Evolutionary conservation across 2,329 filamentous ascomycete species (phyloP).

Genomic region (Botrytis hyacinthi): DNA sequence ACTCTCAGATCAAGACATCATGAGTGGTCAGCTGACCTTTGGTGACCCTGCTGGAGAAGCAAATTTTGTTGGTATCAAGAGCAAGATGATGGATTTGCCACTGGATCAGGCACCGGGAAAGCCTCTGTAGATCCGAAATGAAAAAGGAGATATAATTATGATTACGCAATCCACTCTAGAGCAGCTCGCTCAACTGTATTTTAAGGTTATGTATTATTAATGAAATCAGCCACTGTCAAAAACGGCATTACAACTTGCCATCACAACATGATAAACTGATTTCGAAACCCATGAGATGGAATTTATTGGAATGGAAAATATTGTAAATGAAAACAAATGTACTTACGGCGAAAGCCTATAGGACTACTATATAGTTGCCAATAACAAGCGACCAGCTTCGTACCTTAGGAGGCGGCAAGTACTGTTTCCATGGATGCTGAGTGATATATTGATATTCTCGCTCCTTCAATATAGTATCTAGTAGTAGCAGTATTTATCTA

Average conservation of each 20-base stretch:
- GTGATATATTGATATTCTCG: background rate
- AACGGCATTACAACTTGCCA: background rate
- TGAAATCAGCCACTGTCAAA: background rate
- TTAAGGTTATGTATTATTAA: conserved; percentile 1
- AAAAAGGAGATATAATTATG: background rate
- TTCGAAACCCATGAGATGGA: background rate
- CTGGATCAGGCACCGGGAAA: conserved; percentile 37
- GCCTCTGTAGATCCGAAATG: conserved; percentile 32
- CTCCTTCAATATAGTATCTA: background rate
- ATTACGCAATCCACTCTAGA: background rate
- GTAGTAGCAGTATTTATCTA: background rate
- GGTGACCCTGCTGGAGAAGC: conserved; percentile 44
- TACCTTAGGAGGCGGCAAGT: background rate
- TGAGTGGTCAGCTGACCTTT: conserved; percentile 50
- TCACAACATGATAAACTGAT: background rate
- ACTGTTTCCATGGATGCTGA: background rate
- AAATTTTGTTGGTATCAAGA: conserved; percentile 41
- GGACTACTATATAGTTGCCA: background rate
- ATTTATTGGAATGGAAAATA: background rate
- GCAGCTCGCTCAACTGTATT: background rate
- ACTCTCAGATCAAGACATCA: conserved; percentile 52
- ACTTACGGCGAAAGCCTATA: background rate
- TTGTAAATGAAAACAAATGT: background rate
- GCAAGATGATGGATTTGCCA: conserved; percentile 41
- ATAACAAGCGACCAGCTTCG: background rate